Evolutionary conservation across 768 basidiomycete genomes (phyloP).

Genomic region (Xerocomus potaroensis): DNA sequence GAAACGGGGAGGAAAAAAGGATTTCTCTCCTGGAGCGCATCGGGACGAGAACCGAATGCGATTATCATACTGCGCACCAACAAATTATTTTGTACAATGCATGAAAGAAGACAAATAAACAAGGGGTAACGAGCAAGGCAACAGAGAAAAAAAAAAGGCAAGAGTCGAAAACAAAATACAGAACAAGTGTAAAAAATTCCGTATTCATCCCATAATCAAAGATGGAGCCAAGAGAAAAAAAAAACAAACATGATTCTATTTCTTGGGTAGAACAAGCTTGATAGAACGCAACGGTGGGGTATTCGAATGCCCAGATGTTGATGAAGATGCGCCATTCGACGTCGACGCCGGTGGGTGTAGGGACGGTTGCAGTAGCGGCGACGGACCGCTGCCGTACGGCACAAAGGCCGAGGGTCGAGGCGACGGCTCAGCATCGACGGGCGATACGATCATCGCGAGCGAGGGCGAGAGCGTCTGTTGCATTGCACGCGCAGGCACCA

Average conservation of each 20-base stretch:
- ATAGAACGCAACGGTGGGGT: conserved; percentile 29
- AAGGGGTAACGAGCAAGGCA: neutral
- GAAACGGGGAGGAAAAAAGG: too few species aligned
- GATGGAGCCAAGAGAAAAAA: too few species aligned
- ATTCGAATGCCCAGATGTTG: conserved; percentile 16
- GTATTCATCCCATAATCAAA: neutral
- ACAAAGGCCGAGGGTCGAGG: conserved; percentile 29
- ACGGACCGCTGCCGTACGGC: conserved; percentile 13
- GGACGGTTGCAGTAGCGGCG: conserved; percentile 11
- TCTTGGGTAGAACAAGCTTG: conserved; percentile 30
- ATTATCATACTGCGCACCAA: neutral
- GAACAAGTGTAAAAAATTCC: neutral
- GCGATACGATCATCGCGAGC: conserved; percentile 34
- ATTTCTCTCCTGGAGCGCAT: too few species aligned
- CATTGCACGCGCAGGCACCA: conserved; percentile 28
- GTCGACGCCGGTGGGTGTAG: neutral
- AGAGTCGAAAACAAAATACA: neutral
- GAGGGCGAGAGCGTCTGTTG: conserved; percentile 33
- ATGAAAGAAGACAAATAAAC: neutral
- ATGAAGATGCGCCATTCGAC: neutral
- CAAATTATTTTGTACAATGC: conserved; percentile 14
- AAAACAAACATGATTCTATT: conserved; percentile 14
- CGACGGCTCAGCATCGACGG: conserved; percentile 31
- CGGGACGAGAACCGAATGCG: neutral
- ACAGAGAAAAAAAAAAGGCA: neutral